Percentiles rank a stretch among this genome's conserved stretches.
Conservation (phyloP, 2,329 filamentous ascomycete species). For the Fragosphaeria purpurea region DNA sequence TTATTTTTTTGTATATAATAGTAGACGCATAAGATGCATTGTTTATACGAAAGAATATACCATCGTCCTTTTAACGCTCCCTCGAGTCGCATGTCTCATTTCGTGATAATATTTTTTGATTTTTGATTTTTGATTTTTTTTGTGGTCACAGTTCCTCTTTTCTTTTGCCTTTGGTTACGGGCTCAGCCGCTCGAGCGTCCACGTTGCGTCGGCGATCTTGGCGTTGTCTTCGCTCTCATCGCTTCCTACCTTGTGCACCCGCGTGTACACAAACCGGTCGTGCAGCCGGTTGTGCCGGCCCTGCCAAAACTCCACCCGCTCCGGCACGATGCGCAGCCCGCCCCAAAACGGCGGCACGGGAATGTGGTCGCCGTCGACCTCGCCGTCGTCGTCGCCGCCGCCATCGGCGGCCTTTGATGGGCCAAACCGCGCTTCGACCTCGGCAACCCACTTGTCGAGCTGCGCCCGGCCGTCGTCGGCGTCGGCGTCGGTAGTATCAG, state of each 20-base stretch:
- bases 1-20: slow-evolving; percentile 6
- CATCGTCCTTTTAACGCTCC: too few relatives aligned
- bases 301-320: slow-evolving; percentile 92
- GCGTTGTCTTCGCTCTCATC: slow-evolving; percentile 24
- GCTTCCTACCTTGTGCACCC: slow-evolving; percentile 36
- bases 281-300: slow-evolving; percentile 82
- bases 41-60: neutral
- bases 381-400: slow-evolving; percentile 76
- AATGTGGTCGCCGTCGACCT: slow-evolving; percentile 65
- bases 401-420: slow-evolving; percentile 75
- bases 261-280: slow-evolving; percentile 82
- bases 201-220: slow-evolving; percentile 29
- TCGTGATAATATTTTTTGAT: neutral
- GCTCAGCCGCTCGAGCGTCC: slow-evolving; percentile 64
- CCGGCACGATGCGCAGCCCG: slow-evolving; percentile 74
- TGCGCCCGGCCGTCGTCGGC: slow-evolving; percentile 59
- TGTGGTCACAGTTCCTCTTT: neutral
- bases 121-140: slow-evolving; percentile 1
- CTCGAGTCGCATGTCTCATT: too few relatives aligned
- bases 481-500: slow-evolving; percentile 19
- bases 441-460: slow-evolving; percentile 67
- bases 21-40: slow-evolving; percentile 13
- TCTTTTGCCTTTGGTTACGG: slow-evolving; percentile 38
- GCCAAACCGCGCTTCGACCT: slow-evolving; percentile 66
- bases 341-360: slow-evolving; percentile 94